Evolutionary conservation across 2,329 filamentous ascomycete species (phyloP), one percentile per base, ranked within the genome.

Genomic region (Ilyonectria mors-panacis): DNA sequence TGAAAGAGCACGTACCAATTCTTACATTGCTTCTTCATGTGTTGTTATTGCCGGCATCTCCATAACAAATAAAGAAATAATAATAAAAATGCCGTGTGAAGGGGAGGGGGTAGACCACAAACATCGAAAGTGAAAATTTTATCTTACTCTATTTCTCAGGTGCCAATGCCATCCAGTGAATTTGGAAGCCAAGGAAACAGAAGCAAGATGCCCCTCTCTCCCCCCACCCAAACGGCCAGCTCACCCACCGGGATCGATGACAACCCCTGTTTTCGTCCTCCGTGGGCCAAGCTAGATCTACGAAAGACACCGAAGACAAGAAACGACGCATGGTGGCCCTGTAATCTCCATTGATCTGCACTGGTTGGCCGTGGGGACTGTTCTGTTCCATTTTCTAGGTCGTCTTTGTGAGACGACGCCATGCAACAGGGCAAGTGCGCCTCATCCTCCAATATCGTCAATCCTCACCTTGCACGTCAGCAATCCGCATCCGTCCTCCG

Each of bases 271-370:
- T 26, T 50, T 50, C 23, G 17, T 39, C n/a, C 45, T 23, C 19
- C 57, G 57, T 51, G 30, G 26, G 39, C 44, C 45, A 48, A 42
- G 45, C 63, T 39, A 59, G 63, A 65, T 65, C 63, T 57, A 39
- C 50, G 30, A 53, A 53, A 21, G n/a, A 30, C 30, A 53, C 10
- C 48, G 30, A 33, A 59, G 56, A 42, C 33, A 53, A 51, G 63
- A 50, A 60, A 57, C 56, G 57, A 56, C 56, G 39, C 15, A 53
- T 56, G 28, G n/a, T 54, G 65, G 59, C 70, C 73, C 71, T 75
- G 64, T 65, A 72, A 72, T 75, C 66, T 75, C 71, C 70, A 73
- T 9, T 60, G 65, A 75, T 75, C 69, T 69, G 51, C 63, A 50
- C 12, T 59, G 45, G 58, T 19, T 13, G 50, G 50, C 28, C 10